phyloP scores from a whole-genome alignment of 2,329 filamentous ascomycete species.

The Alternaria triticina region DNA sequence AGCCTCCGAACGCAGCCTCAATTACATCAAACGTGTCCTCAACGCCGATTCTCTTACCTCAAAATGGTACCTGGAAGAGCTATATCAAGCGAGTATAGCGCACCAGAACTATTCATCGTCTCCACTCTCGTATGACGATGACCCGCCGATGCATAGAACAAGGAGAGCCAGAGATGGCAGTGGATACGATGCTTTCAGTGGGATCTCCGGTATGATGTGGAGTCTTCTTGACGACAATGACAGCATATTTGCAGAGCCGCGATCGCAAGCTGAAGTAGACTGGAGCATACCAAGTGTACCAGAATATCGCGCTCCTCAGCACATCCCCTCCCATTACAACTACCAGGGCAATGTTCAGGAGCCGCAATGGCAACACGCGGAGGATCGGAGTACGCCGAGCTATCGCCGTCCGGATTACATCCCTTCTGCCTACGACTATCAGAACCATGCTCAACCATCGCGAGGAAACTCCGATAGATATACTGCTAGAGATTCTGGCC shows the following conservation, averaged over 20 bases:
- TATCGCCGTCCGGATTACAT: neutral
- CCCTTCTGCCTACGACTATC: neutral
- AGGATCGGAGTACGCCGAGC: neutral
- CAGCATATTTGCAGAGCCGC: neutral
- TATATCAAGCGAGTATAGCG: neutral
- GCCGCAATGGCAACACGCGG: neutral
- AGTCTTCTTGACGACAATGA: neutral
- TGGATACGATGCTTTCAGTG: neutral
- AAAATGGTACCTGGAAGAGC: neutral
- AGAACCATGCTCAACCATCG: neutral
- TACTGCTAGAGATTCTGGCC: neutral
- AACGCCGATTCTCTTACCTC: neutral
- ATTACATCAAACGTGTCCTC: neutral
- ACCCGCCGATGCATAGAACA: neutral
- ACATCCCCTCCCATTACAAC: neutral
- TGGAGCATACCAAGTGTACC: neutral
- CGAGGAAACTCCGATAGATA: neutral
- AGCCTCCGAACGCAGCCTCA: neutral
- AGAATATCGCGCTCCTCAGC: neutral
- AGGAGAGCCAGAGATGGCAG: neutral
- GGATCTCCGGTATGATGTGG: neutral
- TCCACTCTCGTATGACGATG: neutral
- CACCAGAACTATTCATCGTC: neutral
- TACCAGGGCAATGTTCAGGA: accelerated
- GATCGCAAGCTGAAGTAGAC: neutral